Evolutionary conservation across 2,329 filamentous ascomycete species (phyloP).

Genomic region (Fusarium begoniae): DNA sequence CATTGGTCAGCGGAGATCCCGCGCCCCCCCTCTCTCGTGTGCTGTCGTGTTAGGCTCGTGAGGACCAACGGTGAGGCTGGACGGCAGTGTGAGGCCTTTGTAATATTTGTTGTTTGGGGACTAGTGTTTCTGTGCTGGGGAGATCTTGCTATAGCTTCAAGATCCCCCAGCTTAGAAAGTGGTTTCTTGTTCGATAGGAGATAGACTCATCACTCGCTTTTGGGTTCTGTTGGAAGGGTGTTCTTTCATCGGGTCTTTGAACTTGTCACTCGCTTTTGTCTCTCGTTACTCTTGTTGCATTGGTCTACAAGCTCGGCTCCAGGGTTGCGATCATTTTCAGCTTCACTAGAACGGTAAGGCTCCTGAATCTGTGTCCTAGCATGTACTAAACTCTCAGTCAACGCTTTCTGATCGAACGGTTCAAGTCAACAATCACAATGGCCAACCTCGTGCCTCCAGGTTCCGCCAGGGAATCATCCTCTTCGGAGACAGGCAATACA

Average conservation of each 20-base stretch:
- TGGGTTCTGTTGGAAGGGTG: neutral
- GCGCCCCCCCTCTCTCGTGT: slow-evolving; percentile 22
- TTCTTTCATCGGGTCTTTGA: slow-evolving; percentile 10
- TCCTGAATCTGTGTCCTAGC: fast-evolving
- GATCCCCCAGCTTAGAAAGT: slow-evolving; percentile 19
- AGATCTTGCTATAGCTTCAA: slow-evolving; percentile 41
- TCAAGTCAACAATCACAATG: slow-evolving; percentile 3
- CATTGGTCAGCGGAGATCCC: neutral
- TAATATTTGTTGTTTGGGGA: neutral
- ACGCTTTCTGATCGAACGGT: neutral
- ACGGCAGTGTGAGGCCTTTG: slow-evolving; percentile 16
- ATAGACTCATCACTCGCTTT: slow-evolving; percentile 28
- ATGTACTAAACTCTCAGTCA: neutral
- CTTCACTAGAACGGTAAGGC: neutral
- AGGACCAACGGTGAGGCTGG: slow-evolving; percentile 24
- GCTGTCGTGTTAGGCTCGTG: slow-evolving; percentile 38
- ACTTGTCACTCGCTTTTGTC: slow-evolving; percentile 24
- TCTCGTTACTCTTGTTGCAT: slow-evolving; percentile 1
- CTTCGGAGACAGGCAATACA: slow-evolving; percentile 17
- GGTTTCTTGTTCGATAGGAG: neutral
- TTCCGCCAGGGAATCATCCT: slow-evolving; percentile 29
- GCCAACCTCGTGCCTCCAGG: neutral
- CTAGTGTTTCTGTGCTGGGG: neutral
- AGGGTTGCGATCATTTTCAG: fast-evolving
- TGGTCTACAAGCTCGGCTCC: fast-evolving